A percentile compares a stretch with the other conserved stretches of the same genome.
phyloP scores from a whole-genome alignment of 305 asterid species.

The Petunia hybrid region DNA sequence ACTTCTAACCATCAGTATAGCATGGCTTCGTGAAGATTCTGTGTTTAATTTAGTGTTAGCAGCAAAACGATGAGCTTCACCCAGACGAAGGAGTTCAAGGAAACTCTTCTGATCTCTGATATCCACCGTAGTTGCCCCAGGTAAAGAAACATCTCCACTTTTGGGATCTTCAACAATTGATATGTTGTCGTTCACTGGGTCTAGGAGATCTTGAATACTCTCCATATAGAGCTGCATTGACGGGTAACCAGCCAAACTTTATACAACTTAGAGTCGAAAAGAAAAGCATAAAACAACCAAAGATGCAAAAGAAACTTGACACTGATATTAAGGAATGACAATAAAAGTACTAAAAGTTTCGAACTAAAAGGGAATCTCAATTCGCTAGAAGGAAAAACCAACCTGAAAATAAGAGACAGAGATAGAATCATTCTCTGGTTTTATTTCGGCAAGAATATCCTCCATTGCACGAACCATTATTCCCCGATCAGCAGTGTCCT shows the following conservation, averaged over 20 bases:
- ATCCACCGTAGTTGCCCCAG: constrained; percentile 76
- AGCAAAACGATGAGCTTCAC: constrained; percentile 92
- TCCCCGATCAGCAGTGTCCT: constrained; percentile 86
- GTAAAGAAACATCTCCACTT: constrained; percentile 88
- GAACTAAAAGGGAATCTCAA: background rate
- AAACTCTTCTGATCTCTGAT: constrained; percentile 78
- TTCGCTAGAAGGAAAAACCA: constrained; percentile 34
- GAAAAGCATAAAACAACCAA: constrained; percentile 7
- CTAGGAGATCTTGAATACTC: constrained; percentile 83
- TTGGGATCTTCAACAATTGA: constrained; percentile 82
- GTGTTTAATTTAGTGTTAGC: constrained; percentile 91
- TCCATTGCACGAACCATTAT: constrained; percentile 97
- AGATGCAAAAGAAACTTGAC: constrained; percentile 10
- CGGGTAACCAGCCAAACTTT: constrained; percentile 34
- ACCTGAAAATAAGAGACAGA: constrained; percentile 95
- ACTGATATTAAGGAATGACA: constrained; percentile 1
- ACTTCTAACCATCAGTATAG: constrained; percentile 79
- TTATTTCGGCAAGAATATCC: constrained; percentile 72
- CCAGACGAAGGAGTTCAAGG: constrained; percentile 69
- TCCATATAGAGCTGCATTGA: constrained; percentile 89
- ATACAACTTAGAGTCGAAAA: constrained; percentile 25
- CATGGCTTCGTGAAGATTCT: constrained; percentile 97
- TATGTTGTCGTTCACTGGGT: constrained; percentile 78
- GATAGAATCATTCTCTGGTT: constrained; percentile 68
- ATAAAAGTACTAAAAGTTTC: background rate